phyloP scores from a whole-genome alignment of 2,329 filamentous ascomycete species.

The Penicillium olsonii region DNA sequence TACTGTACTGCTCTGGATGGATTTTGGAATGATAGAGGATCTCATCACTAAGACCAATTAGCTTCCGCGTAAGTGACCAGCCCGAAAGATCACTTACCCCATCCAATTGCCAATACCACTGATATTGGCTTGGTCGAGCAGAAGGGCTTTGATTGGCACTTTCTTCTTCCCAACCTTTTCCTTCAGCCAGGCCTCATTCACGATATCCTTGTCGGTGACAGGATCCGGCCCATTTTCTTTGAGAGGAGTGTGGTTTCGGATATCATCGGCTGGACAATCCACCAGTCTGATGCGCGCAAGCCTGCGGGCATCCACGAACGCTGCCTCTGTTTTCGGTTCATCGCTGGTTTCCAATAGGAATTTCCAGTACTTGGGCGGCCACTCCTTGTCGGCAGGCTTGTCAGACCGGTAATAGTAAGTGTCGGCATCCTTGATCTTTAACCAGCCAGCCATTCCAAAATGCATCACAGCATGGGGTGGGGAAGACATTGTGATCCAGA shows the following conservation, averaged over 20 bases:
- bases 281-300: conserved; percentile 80
- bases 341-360: conserved; percentile 72
- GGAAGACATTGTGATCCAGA: conserved; percentile 79
- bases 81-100: conserved; percentile 51
- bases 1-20: conserved; percentile 90
- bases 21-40: conserved; percentile 85
- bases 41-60: conserved; percentile 63
- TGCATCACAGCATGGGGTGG: conserved; percentile 89
- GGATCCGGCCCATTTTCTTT: conserved; percentile 94
- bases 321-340: conserved; percentile 63
- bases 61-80: not conserved
- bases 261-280: conserved; percentile 73
- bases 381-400: conserved; percentile 61
- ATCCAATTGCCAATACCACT: conserved; percentile 98
- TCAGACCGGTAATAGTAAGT: conserved; percentile 77
- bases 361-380: conserved; percentile 91
- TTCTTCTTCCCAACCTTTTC: conserved; percentile 71
- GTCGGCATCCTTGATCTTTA: conserved; percentile 78
- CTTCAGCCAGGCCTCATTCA: conserved; percentile 76
- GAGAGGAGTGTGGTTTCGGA: conserved; percentile 74
- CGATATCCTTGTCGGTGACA: conserved; percentile 73
- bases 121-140: conserved; percentile 85
- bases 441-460: conserved; percentile 78
- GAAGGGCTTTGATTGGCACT: conserved; percentile 83
- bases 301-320: conserved; percentile 81